phyloP scores from a whole-genome alignment of 495 filamentous ascomycete species.

The Neurospora sp. region DNA sequence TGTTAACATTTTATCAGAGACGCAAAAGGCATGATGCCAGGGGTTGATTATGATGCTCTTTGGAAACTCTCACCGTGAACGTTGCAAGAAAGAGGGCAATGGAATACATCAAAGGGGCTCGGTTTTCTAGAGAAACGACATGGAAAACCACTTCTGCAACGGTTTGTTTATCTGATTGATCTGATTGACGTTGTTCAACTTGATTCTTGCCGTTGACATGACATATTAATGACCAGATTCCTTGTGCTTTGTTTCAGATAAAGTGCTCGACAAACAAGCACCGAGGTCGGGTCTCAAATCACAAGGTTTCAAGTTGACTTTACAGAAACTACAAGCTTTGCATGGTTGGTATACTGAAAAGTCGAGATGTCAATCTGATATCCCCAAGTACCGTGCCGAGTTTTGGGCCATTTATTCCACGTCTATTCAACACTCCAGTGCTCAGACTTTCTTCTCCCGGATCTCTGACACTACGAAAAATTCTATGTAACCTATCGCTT shows the following conservation, averaged over 20 bases:
- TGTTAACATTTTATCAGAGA: too few relatives aligned
- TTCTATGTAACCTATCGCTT: too few relatives aligned
- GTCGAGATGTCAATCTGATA: too few relatives aligned
- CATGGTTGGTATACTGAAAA: too few relatives aligned
- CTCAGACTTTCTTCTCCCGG: too few relatives aligned
- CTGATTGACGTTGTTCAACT: neutral
- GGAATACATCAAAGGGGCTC: neutral
- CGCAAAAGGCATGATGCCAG: neutral
- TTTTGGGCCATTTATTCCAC: too few relatives aligned
- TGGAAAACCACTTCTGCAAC: neutral
- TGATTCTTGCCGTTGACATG: neutral
- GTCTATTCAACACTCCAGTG: too few relatives aligned
- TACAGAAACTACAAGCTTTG: too few relatives aligned
- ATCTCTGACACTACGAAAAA: too few relatives aligned
- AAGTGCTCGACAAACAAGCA: neutral
- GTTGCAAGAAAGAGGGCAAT: neutral
- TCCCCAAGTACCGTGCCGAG: too few relatives aligned
- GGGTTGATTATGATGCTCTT: too few relatives aligned
- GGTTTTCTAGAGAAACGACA: neutral
- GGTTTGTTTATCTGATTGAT: neutral
- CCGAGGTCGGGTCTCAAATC: neutral
- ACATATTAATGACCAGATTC: neutral
- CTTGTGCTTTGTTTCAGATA: neutral
- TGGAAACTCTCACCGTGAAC: too few relatives aligned
- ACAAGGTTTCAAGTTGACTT: neutral